Base-by-base conservation (phyloP, 257 asterid species). In the Mentha longifolia region DNA sequence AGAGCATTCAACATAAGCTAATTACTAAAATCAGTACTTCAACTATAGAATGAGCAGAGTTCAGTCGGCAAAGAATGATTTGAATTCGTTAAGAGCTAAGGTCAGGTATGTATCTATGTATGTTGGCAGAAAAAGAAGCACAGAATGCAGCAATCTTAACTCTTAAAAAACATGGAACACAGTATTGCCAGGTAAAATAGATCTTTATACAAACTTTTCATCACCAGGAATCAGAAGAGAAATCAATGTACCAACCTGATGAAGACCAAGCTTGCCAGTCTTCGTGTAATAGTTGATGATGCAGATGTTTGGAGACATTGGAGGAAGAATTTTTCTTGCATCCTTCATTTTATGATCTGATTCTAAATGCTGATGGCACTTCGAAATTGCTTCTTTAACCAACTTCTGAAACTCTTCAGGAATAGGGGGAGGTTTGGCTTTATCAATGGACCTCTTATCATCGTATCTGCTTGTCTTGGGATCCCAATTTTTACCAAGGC, bases 401-500 rank as follows among this genome's bases (percentile, higher is more conserved):
- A 87, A 74, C 67, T 61, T 70, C 54, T 54, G 76, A 61, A 87
- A 89, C 66, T 76, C 95, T 62, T 56, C 66, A 17, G 95, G 96
- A 65, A 91, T 75, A 17, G 81, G 68, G 25, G 96, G 97, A 69
- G 95, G 85, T 71, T 76, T 83, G 72, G 95, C 79, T 47, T 82
- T 86, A 81, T 92, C 97, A 51, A 39, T 8, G 37, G 86, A 81
- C 75, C 96, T 86, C 59, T 13, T 42, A 54, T 82, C 89, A 47
- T 43, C 65, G 58, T 92, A 92, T 51, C 3, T 25, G 59, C 91
- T 35, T 14, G 88, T 82, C 72, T 68, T 81, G 11, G 96, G 95
- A 56, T 91, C 97, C 97, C 97, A 91, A 31, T 83, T 79, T 77
- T 82, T 91, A 68, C 97, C 97, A 62, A 91, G 85, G 81, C 97